Percentiles rank a stretch among this genome's conserved stretches.
phyloP scores from a whole-genome alignment of 768 basidiomycete genomes.

The Rhodosporidiobolus odoratus region DNA sequence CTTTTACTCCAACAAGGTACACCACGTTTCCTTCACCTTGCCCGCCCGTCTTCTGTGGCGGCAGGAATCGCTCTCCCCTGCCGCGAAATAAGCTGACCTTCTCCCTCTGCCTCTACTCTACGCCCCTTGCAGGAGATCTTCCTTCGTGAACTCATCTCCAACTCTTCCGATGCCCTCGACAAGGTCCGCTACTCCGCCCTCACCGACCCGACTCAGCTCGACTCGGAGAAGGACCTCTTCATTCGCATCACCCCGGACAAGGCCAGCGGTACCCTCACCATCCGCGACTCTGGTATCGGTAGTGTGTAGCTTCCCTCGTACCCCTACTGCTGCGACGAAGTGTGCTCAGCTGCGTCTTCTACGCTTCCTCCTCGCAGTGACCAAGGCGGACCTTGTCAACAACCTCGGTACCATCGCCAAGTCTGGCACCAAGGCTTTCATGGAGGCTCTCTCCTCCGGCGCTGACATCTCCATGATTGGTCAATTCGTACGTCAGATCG shows the following conservation, averaged over 20 bases:
- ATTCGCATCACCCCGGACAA: slow-evolving; percentile 94
- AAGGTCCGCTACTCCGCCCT: slow-evolving; percentile 96
- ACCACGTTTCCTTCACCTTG: neutral
- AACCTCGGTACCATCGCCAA: slow-evolving; percentile 59
- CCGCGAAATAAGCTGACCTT: too few species aligned
- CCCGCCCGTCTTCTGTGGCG: too few species aligned
- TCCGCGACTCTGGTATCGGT: slow-evolving; percentile 95
- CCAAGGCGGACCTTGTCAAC: slow-evolving; percentile 99
- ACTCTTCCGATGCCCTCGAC: slow-evolving; percentile 95
- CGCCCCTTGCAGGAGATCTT: slow-evolving; percentile 58
- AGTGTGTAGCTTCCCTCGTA: slow-evolving; percentile 44
- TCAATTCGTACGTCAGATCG: slow-evolving; percentile 32
- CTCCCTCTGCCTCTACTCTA: neutral
- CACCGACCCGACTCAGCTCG: slow-evolving; percentile 85
- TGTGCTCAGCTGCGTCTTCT: neutral
- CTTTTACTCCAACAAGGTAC: slow-evolving; percentile 99
- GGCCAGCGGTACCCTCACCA: slow-evolving; percentile 81
- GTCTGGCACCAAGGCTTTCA: slow-evolving; percentile 76
- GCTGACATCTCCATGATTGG: slow-evolving; percentile 51
- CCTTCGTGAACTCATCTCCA: slow-evolving; percentile 96
- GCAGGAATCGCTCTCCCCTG: neutral
- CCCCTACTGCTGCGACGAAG: neutral
- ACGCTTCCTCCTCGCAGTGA: slow-evolving; percentile 53
- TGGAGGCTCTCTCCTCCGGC: slow-evolving; percentile 78
- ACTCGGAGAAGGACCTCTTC: slow-evolving; percentile 82